Evolutionary conservation across 306 rosid species (phyloP).

Genomic region (Vigna nakashimae): DNA sequence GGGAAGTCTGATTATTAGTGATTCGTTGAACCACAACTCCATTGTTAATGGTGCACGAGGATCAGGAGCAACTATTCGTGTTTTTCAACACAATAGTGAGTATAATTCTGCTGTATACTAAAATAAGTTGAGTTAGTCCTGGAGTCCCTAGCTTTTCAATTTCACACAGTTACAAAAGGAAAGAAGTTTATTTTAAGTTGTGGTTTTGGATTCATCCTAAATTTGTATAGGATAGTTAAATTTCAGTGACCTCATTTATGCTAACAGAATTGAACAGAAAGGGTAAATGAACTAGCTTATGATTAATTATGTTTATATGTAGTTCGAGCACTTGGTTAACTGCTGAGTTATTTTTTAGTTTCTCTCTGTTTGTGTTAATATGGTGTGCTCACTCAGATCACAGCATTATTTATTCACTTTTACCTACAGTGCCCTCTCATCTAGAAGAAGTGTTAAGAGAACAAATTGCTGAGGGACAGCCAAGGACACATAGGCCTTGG

Average conservation of each 20-base stretch:
- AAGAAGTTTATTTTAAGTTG: slow-evolving; percentile 1
- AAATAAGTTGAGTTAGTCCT: slow-evolving; percentile 16
- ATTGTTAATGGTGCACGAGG: slow-evolving; percentile 95
- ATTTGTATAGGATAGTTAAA: slow-evolving; percentile 5
- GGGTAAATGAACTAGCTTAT: background rate
- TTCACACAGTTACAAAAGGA: background rate
- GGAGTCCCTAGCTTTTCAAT: background rate
- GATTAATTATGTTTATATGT: slow-evolving; percentile 33
- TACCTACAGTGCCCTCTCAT: slow-evolving; percentile 73
- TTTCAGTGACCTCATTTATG: slow-evolving; percentile 27
- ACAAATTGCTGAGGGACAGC: slow-evolving; percentile 94
- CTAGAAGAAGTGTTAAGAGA: slow-evolving; percentile 90
- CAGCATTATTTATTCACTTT: slow-evolving; percentile 6
- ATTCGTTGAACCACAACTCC: slow-evolving; percentile 90
- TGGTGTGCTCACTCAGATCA: slow-evolving; percentile 11
- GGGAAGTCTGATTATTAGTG: slow-evolving; percentile 93
- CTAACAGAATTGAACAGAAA: slow-evolving; percentile 16
- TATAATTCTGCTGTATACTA: background rate
- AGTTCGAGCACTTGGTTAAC: slow-evolving; percentile 10
- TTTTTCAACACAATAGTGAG: slow-evolving; percentile 82
- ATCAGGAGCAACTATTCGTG: slow-evolving; percentile 91
- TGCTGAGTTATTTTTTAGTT: slow-evolving; percentile 19
- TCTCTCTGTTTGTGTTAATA: slow-evolving; percentile 1
- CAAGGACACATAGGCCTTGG: slow-evolving; percentile 95
- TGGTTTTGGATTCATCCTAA: background rate